phyloP scores from a whole-genome alignment of 1,284 basidiomycete species.

The Gymnopus androsaceus region DNA sequence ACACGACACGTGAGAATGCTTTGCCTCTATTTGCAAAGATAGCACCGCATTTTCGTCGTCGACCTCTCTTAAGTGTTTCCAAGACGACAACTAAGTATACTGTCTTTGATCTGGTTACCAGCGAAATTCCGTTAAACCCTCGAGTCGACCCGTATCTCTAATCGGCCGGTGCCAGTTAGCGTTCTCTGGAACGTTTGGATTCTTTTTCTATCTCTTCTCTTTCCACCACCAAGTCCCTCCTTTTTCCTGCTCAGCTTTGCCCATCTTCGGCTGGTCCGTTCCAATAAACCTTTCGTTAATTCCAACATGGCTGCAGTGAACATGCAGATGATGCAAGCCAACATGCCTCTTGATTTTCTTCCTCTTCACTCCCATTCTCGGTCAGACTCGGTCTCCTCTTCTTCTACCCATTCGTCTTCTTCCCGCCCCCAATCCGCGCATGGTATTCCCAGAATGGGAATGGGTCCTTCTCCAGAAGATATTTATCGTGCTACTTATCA shows the following conservation, averaged over 20 bases:
- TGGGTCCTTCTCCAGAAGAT: conserved; percentile 61
- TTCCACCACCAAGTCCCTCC: conserved; percentile 17
- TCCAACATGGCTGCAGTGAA: conserved; percentile 68
- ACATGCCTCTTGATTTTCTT: conserved; percentile 69
- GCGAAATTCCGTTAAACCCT: conserved; percentile 6
- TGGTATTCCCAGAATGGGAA: conserved; percentile 48
- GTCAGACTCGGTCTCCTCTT: conserved; percentile 75
- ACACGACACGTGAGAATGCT: no score
- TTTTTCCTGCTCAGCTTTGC: conserved; percentile 19
- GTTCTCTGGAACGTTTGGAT: conserved; percentile 30
- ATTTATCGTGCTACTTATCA: conserved; percentile 65
- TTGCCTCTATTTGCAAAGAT: no score
- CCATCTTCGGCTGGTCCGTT: conserved; percentile 27
- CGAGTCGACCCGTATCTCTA: conserved; percentile 6
- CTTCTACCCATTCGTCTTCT: conserved; percentile 66
- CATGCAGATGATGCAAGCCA: conserved; percentile 67
- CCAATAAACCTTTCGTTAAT: conserved; percentile 28
- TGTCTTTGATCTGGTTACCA: conserved; percentile 9
- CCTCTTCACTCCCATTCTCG: conserved; percentile 68
- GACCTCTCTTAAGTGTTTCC: conserved; percentile 2
- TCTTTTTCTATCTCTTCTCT: conserved; percentile 23
- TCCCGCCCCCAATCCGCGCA: conserved; percentile 78
- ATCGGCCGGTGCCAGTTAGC: conserved; percentile 1
- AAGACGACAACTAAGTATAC: conserved; percentile 3
- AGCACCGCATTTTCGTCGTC: background rate